Percentiles rank a stretch among this genome's conserved stretches.
Evolutionary conservation across 1,284 basidiomycete species (phyloP).

Genomic region (Schizophyllum amplum): DNA sequence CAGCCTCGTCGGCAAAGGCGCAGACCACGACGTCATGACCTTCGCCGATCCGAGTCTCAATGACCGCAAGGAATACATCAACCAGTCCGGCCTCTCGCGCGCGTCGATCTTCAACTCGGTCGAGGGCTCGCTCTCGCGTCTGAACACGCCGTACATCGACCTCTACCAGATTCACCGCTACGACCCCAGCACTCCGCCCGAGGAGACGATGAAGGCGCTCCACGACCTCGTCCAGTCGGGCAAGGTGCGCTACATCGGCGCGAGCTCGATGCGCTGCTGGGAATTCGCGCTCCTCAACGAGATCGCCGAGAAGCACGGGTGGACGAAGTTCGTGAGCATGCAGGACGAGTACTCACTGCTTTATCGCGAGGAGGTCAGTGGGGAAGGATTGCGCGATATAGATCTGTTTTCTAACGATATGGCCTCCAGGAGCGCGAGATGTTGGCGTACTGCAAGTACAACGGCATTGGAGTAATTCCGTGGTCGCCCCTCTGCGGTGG

Average conservation of each 20-base stretch:
- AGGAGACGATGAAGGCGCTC: slow-evolving; percentile 31
- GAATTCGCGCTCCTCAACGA: slow-evolving; percentile 34
- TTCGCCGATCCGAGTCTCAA: neutral
- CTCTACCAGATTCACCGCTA: slow-evolving; percentile 40
- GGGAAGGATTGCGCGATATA: neutral
- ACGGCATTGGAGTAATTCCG: slow-evolving; percentile 17
- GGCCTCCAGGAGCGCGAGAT: slow-evolving; percentile 14
- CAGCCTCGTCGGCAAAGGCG: slow-evolving; percentile 11
- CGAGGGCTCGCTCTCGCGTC: slow-evolving; percentile 32
- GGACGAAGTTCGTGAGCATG: slow-evolving; percentile 30
- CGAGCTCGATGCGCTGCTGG: slow-evolving; percentile 35
- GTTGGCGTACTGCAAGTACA: slow-evolving; percentile 15
- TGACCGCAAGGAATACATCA: slow-evolving; percentile 28
- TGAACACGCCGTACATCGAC: slow-evolving; percentile 38
- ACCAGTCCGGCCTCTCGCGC: slow-evolving; percentile 37
- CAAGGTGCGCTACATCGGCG: slow-evolving; percentile 36
- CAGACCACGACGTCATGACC: slow-evolving; percentile 27
- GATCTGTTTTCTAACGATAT: neutral
- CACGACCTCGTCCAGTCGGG: slow-evolving; percentile 35
- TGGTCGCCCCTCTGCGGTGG: slow-evolving; percentile 14
- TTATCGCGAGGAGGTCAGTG: slow-evolving; percentile 30
- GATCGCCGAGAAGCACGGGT: slow-evolving; percentile 22
- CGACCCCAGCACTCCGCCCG: slow-evolving; percentile 40
- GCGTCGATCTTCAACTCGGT: slow-evolving; percentile 37
- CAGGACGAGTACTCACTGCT: slow-evolving; percentile 28